Evolutionary conservation across 371 early-diverging fungal genomes (phyloP).

Genomic region (Apophysomyces variabilis): DNA sequence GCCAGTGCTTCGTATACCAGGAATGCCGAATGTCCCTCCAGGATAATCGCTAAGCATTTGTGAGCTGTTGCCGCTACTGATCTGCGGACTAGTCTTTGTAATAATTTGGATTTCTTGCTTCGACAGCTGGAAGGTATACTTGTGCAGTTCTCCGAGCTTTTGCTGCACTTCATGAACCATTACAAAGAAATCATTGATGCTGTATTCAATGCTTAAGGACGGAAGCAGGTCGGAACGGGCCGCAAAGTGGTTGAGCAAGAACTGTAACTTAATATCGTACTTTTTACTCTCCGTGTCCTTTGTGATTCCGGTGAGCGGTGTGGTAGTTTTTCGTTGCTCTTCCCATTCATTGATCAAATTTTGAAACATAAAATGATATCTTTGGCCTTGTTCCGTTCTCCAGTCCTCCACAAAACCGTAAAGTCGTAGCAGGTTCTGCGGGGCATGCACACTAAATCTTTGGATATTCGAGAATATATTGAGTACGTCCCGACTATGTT

Average conservation of each 20-base stretch:
- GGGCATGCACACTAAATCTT: conserved; percentile 62
- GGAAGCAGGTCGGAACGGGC: conserved; percentile 71
- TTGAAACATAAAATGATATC: conserved; percentile 77
- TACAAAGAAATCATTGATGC: conserved; percentile 58
- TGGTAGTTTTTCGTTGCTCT: conserved; percentile 48
- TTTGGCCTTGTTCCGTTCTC: conserved; percentile 76
- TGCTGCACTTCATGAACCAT: conserved; percentile 53
- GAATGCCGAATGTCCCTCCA: conserved; percentile 59
- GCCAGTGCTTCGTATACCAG: conserved; percentile 64
- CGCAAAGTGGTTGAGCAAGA: conserved; percentile 62
- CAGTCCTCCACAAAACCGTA: conserved; percentile 83
- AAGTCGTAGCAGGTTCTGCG: conserved; percentile 76
- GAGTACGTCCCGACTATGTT: conserved; percentile 43
- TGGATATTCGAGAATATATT: conserved; percentile 64
- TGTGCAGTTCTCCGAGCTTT: conserved; percentile 37
- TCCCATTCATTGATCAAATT: conserved; percentile 75
- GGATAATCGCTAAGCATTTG: conserved; percentile 38
- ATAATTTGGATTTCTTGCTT: conserved; percentile 63
- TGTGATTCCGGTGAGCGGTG: conserved; percentile 13
- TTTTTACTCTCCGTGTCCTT: conserved; percentile 11
- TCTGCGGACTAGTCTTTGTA: conserved; percentile 33
- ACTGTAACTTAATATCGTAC: conserved; percentile 65
- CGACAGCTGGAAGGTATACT: conserved; percentile 58
- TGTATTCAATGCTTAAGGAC: conserved; percentile 68
- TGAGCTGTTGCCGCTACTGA: conserved; percentile 9